Evolutionary conservation across 371 early-diverging fungal species (phyloP), one percentile per base, ranked within the genome.

Genomic region (Ordospora pajunii): DNA sequence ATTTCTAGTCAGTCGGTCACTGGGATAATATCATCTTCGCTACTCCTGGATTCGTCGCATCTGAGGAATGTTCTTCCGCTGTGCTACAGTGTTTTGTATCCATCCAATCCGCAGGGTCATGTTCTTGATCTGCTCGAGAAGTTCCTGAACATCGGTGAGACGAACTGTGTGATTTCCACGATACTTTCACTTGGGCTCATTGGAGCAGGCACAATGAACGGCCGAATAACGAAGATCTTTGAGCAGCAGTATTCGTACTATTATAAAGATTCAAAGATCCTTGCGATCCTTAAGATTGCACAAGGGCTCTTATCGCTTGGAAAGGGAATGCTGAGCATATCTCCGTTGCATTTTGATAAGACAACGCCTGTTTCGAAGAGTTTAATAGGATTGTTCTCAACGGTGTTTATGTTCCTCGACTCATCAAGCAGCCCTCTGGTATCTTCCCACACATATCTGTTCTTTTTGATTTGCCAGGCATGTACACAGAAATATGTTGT

Each of bases 201-300:
- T 17, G 96, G 96, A 43, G 96, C 95, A 2, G 99, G 99, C 65
- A 96, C 96, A n/a, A 96, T 96, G 87, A 96, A 96, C 84, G 93
- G 97, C 2, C 89, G 95, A 45, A 87, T 97, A 45, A 93, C 93
- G 37, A 93, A 95, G 84, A 93, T 96, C 89, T 85, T 98, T 69
- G 88, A 97, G 68, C 92, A 94, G 79, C 87, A 96, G 32, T 94
- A 93, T 19, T 88, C 90, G n/a, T 95, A 91, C 87, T 93, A 95
- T 82, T 89, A 92, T 84, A 95, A 95, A 84, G 94, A 95, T 77
- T 87, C 92, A 5, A 90, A 91, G 75, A 88, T 89, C 67, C 87
- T 94, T 81, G 93, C 93, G 75, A 87, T 92, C 81, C 92, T 96
- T 49, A 90, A 95, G 64, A 89, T 96, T 75, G 90, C 95, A n/a